These are phyloP conservation scores for Brassica cretica DNA, from an alignment of 345 rosid genomes.

Conservation along the genomic window DNA sequence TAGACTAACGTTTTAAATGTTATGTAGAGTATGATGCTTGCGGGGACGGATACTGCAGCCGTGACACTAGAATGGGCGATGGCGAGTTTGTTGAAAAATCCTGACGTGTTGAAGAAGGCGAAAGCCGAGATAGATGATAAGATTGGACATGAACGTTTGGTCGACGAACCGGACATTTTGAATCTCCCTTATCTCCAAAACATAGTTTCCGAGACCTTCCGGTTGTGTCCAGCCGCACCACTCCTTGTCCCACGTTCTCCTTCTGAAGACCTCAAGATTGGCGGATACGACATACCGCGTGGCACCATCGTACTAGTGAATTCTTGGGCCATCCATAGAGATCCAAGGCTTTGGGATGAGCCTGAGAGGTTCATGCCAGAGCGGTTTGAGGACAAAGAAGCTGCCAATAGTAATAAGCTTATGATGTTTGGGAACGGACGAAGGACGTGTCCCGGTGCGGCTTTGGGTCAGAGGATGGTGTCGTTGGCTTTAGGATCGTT, in stretches of 20 bases:
- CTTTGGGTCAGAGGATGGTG: slow-evolving; percentile 43
- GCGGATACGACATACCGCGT: slow-evolving; percentile 47
- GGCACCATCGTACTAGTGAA: slow-evolving; percentile 53
- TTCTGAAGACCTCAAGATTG: slow-evolving; percentile 33
- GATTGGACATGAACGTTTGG: slow-evolving; percentile 40
- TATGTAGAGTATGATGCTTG: slow-evolving; percentile 42
- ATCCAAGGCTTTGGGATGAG: slow-evolving; percentile 50
- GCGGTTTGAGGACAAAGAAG: slow-evolving; percentile 46
- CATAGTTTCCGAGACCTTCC: slow-evolving; percentile 41
- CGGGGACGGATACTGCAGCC: slow-evolving; percentile 54
- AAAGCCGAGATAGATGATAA: slow-evolving; percentile 39
- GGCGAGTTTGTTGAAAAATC: slow-evolving; percentile 44
- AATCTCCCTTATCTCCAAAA: slow-evolving; percentile 44
- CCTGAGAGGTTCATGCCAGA: slow-evolving; percentile 51
- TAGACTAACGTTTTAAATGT: slow-evolving; percentile 13
- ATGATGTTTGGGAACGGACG: slow-evolving; percentile 52
- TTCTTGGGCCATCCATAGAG: slow-evolving; percentile 63
- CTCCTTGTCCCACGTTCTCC: slow-evolving; percentile 36
- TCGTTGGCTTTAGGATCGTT: slow-evolving; percentile 43
- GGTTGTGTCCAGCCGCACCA: slow-evolving; percentile 39
- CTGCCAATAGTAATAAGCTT: slow-evolving; percentile 24
- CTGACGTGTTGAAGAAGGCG: slow-evolving; percentile 39
- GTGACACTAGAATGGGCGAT: slow-evolving; percentile 65
- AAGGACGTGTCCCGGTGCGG: slow-evolving; percentile 50
- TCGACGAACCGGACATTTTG: slow-evolving; percentile 43